phyloP scores from a whole-genome alignment of 306 rosid species.

The Gynostemma pentaphyllum region DNA sequence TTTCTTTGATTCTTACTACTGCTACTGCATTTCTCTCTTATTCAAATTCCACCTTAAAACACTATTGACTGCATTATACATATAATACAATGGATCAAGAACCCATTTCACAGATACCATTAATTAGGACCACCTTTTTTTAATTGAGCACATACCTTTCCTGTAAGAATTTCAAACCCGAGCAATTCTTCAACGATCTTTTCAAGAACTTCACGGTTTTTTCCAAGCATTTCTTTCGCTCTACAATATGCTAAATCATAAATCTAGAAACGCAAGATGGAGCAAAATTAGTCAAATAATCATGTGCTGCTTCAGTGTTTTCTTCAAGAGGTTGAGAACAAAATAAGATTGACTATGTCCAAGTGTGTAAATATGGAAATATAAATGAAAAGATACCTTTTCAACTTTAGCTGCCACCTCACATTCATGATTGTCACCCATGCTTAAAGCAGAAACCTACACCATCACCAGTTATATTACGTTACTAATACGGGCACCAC shows the following conservation, averaged over 20 bases:
- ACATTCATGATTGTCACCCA: constrained; percentile 79
- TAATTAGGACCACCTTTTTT: constrained; percentile 6
- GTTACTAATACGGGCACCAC: not conserved
- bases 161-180: constrained; percentile 79
- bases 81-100: constrained; percentile 8
- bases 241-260: constrained; percentile 78
- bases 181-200: constrained; percentile 77
- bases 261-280: constrained; percentile 32
- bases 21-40: no score
- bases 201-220: constrained; percentile 65
- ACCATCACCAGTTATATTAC: constrained; percentile 16
- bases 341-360: not conserved
- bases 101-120: not conserved
- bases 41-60: not conserved
- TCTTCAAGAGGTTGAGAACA: not conserved
- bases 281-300: not conserved
- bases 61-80: not conserved
- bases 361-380: not conserved
- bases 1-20: no score
- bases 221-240: constrained; percentile 68
- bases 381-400: constrained; percentile 32
- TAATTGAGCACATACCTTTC: constrained; percentile 42
- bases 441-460: constrained; percentile 68
- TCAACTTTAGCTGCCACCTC: constrained; percentile 86
- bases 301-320: not conserved